Evolutionary conservation across 208 protist species (phyloP).

Genomic region (Strigomonas culicis): DNA sequence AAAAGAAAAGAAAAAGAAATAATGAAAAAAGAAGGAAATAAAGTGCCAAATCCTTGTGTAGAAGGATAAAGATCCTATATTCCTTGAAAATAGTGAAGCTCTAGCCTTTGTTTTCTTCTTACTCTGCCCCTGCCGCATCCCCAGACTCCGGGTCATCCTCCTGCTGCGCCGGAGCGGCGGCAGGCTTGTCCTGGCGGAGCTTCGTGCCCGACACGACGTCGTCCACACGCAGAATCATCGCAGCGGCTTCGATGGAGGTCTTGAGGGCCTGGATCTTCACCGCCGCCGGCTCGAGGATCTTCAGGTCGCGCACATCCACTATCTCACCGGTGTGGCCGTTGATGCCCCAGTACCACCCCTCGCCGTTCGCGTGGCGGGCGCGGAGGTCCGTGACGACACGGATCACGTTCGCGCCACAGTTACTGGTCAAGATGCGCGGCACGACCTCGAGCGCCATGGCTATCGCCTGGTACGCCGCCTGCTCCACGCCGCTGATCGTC

Average conservation of each 20-base stretch:
- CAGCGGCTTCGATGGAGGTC: slow-evolving; percentile 97
- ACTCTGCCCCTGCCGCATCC: slow-evolving; percentile 41
- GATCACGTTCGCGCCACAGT: slow-evolving; percentile 99
- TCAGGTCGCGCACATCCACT: slow-evolving; percentile 94
- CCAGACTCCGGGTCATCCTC: slow-evolving; percentile 59
- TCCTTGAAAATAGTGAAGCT: background rate
- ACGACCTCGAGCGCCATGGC: slow-evolving; percentile 97
- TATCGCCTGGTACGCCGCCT: slow-evolving; percentile 97
- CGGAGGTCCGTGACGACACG: slow-evolving; percentile 97
- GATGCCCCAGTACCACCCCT: slow-evolving; percentile 95
- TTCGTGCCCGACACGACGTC: slow-evolving; percentile 98
- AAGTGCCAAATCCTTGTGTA: background rate
- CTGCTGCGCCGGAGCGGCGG: slow-evolving; percentile 53
- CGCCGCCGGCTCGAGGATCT: slow-evolving; percentile 97
- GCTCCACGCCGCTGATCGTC: slow-evolving; percentile 94
- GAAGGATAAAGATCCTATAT: background rate
- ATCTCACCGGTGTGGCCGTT: slow-evolving; percentile 96
- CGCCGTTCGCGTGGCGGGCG: slow-evolving; percentile 88
- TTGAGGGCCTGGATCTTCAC: slow-evolving; percentile 99
- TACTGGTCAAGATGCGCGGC: slow-evolving; percentile 98
- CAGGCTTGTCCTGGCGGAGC: slow-evolving; percentile 56
- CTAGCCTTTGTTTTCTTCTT: background rate
- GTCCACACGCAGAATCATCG: slow-evolving; percentile 99
- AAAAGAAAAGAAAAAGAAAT: slow-evolving; percentile 18
- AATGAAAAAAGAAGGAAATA: slow-evolving; percentile 4